Percentiles rank a stretch among this genome's conserved stretches.
These are phyloP conservation scores for Hordeum vulgare DNA, from an alignment of 176 grass and related monocot species.

Conservation along the genomic window DNA sequence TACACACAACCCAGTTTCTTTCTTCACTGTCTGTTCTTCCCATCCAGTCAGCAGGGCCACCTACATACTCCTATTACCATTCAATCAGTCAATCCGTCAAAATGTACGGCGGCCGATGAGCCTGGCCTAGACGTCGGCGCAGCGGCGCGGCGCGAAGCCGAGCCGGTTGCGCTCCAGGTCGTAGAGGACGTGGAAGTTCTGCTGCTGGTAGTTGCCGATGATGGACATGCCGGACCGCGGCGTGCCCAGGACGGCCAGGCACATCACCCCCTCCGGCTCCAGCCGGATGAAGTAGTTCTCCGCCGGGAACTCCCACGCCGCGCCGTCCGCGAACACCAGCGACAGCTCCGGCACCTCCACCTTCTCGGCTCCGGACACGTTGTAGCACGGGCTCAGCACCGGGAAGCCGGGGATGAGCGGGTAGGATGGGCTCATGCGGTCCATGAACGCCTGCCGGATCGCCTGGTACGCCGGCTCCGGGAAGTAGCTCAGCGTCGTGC, in stretches of 20 bases:
- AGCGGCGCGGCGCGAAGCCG: conserved; percentile 72
- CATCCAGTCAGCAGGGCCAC: too few relatives aligned
- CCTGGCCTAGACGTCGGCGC: conserved; percentile 42
- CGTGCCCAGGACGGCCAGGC: conserved; percentile 72
- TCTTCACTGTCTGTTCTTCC: too few relatives aligned
- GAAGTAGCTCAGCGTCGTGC: conserved; percentile 96
- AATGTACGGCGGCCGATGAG: neutral
- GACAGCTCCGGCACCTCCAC: conserved; percentile 69
- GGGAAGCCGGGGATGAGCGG: conserved; percentile 51
- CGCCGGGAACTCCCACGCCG: conserved; percentile 72
- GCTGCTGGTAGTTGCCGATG: conserved; percentile 93
- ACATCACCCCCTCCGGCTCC: conserved; percentile 52
- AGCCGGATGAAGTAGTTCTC: conserved; percentile 95
- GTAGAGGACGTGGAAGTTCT: conserved; percentile 88
- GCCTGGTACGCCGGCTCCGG: conserved; percentile 59
- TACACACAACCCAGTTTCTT: neutral
- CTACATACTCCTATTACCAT: neutral
- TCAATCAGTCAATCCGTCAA: neutral
- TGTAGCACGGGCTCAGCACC: conserved; percentile 82
- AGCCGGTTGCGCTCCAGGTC: conserved; percentile 58
- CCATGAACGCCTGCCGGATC: conserved; percentile 58
- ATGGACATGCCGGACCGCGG: conserved; percentile 58
- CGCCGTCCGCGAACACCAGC: conserved; percentile 64
- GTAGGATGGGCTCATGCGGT: conserved; percentile 36
- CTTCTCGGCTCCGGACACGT: conserved; percentile 50